Evolutionary conservation across 1,284 basidiomycete species (phyloP).

Genomic region (Marasmius tenuissimus): DNA sequence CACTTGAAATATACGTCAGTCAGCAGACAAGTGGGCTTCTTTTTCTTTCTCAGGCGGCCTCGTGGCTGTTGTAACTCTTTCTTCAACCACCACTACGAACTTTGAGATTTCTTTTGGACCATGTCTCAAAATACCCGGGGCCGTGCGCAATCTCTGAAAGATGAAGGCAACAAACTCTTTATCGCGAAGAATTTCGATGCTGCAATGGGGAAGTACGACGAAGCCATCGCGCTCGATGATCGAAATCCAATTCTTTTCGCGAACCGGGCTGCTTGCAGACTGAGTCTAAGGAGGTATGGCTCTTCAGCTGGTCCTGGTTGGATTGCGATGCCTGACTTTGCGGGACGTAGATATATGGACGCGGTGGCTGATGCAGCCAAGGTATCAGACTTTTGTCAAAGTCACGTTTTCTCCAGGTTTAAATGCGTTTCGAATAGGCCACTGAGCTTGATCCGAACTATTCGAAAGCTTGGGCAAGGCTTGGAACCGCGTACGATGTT

Average conservation of each 20-base stretch:
- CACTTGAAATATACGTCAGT: too few relatives aligned
- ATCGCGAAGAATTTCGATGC: constrained; percentile 20
- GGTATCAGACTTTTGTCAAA: constrained; percentile 9
- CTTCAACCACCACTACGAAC: too few relatives aligned
- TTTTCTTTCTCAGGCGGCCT: too few relatives aligned
- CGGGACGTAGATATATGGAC: constrained; percentile 20
- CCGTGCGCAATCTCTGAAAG: constrained; percentile 19
- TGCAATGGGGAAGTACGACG: constrained; percentile 25
- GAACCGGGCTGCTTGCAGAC: constrained; percentile 30
- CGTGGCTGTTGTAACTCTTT: too few relatives aligned
- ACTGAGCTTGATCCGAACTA: constrained; percentile 32
- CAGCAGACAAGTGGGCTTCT: too few relatives aligned
- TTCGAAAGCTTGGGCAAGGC: constrained; percentile 34
- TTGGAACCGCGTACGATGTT: constrained; percentile 31
- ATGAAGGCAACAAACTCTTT: constrained; percentile 30
- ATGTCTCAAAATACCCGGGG: too few relatives aligned
- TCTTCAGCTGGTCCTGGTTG: not conserved
- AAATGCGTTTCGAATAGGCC: constrained; percentile 25
- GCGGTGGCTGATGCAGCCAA: constrained; percentile 22
- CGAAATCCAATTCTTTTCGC: constrained; percentile 11
- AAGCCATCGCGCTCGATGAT: constrained; percentile 24
- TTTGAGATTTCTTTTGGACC: too few relatives aligned
- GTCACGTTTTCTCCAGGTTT: not conserved
- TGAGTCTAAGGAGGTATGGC: constrained; percentile 22
- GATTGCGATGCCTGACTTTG: not conserved